Evolutionary conservation across 306 rosid species (phyloP), one percentile per base, ranked within the genome.

Genomic region (Cucumis cinereus): DNA sequence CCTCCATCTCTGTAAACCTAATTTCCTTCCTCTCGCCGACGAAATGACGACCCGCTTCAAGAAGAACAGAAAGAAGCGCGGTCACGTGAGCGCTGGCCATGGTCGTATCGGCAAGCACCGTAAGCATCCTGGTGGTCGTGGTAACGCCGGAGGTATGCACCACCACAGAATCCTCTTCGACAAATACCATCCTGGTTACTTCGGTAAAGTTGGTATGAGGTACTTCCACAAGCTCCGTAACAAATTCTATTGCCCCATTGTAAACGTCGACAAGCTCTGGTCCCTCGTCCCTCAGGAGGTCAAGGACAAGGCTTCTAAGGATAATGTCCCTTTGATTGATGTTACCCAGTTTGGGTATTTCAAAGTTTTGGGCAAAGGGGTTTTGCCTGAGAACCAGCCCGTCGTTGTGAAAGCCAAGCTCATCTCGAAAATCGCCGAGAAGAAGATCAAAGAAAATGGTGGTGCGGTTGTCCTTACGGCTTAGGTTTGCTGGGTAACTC

Each of bases 111-210:
- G 92, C 0, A 90, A 90, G 81, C 96, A 90, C 89, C 69, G 96
- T 0, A 90, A 90, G 87, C 96, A 90, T 1, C 96, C 96, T 0
- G 90, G 92, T 2, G 96, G 96, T 45, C 82, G 96, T 1, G 96
- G 96, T 23, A 90, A 90, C 85, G 96, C 96, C 49, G 96, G 96
- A 47, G 96, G 96, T 12, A 86, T 90, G 96, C 96, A 90, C 77
- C 96, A 90, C 79, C 96, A 90, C 75, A 86, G 96, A 6, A 90
- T 90, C 85, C 92, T 90, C 78, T 90, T 90, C 85, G 96, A 90
- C 84, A 90, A 90, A 78, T 90, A 90, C 87, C 96, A 90, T 15
- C 96, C 96, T 0, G 96, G 96, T 6, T 90, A 82, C 77, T 90
- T 90, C 79, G 96, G 96, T 0, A 90, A 90, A 75, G 96, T 90